These are phyloP conservation scores for Coemansia sp. DNA, from an alignment of 192 early-diverging fungal genomes.

Conservation along the genomic window DNA sequence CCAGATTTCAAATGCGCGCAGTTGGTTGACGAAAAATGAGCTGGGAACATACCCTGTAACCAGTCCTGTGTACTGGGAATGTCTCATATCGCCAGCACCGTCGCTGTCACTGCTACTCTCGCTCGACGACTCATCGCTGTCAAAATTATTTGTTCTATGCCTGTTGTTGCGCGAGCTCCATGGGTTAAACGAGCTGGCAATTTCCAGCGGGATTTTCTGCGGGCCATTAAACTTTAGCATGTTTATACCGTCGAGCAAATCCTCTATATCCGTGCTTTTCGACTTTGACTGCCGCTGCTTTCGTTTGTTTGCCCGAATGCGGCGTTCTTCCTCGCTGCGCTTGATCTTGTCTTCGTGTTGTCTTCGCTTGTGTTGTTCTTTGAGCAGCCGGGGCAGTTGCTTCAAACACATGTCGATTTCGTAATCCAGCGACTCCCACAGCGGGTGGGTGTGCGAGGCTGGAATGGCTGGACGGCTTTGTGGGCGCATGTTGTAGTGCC, in stretches of 20 bases:
- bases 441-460: constrained; percentile 86
- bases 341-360: constrained; percentile 10
- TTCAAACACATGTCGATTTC: constrained; percentile 90
- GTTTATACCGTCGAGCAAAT: background rate
- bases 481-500: constrained; percentile 87
- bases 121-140: constrained; percentile 3
- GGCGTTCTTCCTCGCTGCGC: constrained; percentile 18
- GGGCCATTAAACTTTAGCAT: constrained; percentile 12
- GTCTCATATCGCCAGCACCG: background rate
- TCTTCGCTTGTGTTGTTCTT: constrained; percentile 32
- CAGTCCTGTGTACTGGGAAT: background rate
- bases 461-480: constrained; percentile 84
- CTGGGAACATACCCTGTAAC: constrained; percentile 55
- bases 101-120: constrained; percentile 13
- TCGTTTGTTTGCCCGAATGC: background rate
- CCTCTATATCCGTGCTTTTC: background rate
- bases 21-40: constrained; percentile 92
- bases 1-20: constrained; percentile 97
- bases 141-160: background rate
- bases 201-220: constrained; percentile 30
- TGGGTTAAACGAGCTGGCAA: constrained; percentile 28
- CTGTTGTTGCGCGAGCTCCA: constrained; percentile 17
- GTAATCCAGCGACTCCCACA: constrained; percentile 95
- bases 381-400: constrained; percentile 81
- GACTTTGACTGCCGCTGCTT: background rate